Base-by-base conservation (phyloP, 1,284 basidiomycete genomes). In the Boletus coffeatus region DNA sequence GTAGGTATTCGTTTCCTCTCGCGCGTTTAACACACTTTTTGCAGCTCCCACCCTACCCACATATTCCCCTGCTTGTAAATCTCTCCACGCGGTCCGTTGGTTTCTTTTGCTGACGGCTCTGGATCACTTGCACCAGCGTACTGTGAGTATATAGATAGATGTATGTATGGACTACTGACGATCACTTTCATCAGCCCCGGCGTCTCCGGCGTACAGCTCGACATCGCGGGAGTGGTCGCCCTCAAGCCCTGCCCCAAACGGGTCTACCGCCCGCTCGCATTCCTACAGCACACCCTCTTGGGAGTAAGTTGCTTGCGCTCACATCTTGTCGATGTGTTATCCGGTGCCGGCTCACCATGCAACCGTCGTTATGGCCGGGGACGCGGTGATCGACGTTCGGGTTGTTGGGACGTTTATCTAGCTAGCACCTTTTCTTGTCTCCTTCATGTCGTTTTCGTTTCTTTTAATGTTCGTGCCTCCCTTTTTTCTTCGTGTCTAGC, bases 151-250 rank as follows among this genome's bases (percentile, higher is more conserved):
- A 29, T 41, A 3, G 48, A 48, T 41, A 34, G 39, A 53, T 39
- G 13, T 55, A n/a, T 57, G 1, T 29, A 37, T 57, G 37, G 59
- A 62, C 37, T 60, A 61, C 60, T 68, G 36, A 63, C 62, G 65
- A 61, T 64, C 67, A 46, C 63, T 55, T 66, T 59, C 36, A 58
- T 18, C 68, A 90, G 89, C 90, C 50, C 90, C 90, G n/a, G 87
- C 89, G 10, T 92, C 90, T 37, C 90, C 90, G 46, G 89, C 88
- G 25, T 93, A 92, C 73, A 91, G 89, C 68, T 90, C 90, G 43
- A 89, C 90, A 1, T 93, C 90, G 11, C 90, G 90, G 32, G 80
- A 82, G 57, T 92, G 89, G 88, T 89, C 88, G n/a, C 89, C 89
- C 10, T 84, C 56, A 21, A 92, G 89, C 66, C 89, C 90, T n/a